Evolutionary conservation across 768 basidiomycete genomes (phyloP).

Genomic region (Tephrocybe sp.): DNA sequence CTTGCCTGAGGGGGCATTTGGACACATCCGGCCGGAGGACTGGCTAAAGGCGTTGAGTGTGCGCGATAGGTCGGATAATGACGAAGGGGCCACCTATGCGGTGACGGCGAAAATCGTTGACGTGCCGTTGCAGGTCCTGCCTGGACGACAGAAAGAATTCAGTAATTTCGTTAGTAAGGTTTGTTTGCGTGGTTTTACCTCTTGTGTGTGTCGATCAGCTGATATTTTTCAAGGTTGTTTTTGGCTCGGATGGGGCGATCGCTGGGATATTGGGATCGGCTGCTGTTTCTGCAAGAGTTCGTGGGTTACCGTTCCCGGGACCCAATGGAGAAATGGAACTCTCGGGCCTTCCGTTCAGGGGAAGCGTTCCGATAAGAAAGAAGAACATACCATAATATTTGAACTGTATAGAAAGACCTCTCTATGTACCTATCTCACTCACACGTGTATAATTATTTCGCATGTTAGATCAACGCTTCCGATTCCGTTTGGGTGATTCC

Average conservation of each 20-base stretch:
- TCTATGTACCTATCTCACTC: no score
- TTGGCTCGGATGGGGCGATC: conserved; percentile 59
- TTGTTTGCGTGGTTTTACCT: conserved; percentile 1
- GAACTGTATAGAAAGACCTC: no score
- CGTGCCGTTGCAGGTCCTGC: conserved; percentile 75
- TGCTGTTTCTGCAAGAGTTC: conserved; percentile 56
- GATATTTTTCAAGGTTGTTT: conserved; percentile 56
- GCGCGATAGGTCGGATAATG: conserved; percentile 40
- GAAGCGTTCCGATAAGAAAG: conserved; percentile 67
- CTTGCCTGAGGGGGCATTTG: conserved; percentile 72
- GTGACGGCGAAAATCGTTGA: conserved; percentile 70
- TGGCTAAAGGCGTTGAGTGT: conserved; percentile 57
- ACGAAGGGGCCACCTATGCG: conserved; percentile 52
- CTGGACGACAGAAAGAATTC: conserved; percentile 76
- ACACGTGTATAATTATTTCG: no score
- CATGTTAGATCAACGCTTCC: no score
- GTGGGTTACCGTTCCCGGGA: conserved; percentile 56
- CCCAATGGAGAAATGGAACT: conserved; percentile 52
- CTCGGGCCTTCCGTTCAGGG: conserved; percentile 63
- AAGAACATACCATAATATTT: conserved; percentile 27
- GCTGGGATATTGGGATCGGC: conserved; percentile 70
- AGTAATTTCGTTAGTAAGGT: conserved; percentile 80
- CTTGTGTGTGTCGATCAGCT: conserved; percentile 6
- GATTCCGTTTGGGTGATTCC: no score
- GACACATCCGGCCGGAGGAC: conserved; percentile 66